These are phyloP conservation scores for Mrakia frigida DNA, from an alignment of 768 basidiomycete genomes.

Conservation along the genomic window DNA sequence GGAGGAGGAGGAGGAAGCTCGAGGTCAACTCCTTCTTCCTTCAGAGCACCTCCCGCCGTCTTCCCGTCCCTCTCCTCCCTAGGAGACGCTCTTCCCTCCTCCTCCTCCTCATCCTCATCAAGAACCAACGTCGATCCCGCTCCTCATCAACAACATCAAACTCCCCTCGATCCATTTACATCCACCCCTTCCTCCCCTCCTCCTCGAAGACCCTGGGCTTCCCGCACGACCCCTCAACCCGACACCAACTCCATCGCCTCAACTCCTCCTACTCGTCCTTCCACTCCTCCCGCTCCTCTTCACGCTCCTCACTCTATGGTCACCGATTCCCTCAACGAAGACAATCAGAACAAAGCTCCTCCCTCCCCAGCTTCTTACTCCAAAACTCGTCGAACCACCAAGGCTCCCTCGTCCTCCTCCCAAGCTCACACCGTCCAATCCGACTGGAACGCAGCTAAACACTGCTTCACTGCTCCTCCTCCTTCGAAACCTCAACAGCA, in stretches of 20 bases:
- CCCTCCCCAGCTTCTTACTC: conserved; percentile 4
- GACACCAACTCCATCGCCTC: background rate
- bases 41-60: background rate
- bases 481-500: background rate
- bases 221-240: conserved; percentile 2
- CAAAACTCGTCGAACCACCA: background rate
- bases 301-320: background rate
- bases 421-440: conserved; percentile 9
- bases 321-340: background rate
- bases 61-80: conserved; percentile 1
- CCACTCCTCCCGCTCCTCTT: background rate
- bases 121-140: background rate
- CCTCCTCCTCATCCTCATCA: background rate
- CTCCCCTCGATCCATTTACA: background rate
- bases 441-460: conserved; percentile 25
- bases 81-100: background rate
- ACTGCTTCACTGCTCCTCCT: conserved; percentile 10
- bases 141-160: background rate
- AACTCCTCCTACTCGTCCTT: background rate
- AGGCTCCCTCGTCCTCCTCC: background rate
- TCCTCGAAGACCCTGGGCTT: conserved; percentile 12
- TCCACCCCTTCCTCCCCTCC: conserved; percentile 1
- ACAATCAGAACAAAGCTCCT: background rate
- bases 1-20: background rate
- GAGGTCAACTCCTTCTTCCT: background rate